A percentile compares a stretch with the other conserved stretches of the same genome.
Evolutionary conservation across 1,284 basidiomycete species (phyloP).

Genomic region (Termitomyces sp.): DNA sequence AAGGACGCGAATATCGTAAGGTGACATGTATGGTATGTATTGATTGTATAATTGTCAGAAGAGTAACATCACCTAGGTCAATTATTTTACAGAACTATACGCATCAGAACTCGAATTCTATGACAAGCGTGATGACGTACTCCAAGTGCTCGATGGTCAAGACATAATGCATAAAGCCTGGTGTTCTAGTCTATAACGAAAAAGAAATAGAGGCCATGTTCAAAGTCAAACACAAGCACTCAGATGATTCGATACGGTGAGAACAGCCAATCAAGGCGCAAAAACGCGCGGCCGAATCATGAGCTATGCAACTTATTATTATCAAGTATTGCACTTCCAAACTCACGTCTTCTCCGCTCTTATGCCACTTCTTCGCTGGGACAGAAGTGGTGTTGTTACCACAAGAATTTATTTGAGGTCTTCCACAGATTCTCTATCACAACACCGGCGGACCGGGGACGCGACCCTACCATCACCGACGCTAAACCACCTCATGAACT

Average conservation of each 20-base stretch:
- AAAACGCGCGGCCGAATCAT: conserved; percentile 9
- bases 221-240: not conserved
- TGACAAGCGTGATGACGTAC: not conserved
- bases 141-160: not conserved
- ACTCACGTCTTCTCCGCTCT: conserved; percentile 11
- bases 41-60: too few species aligned
- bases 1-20: not conserved
- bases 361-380: conserved; percentile 5
- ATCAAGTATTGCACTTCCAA: conserved; percentile 7
- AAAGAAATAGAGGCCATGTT: not conserved
- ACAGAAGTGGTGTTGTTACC: conserved; percentile 7
- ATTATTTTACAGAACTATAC: not conserved
- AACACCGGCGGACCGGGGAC: not conserved
- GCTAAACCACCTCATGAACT: not conserved
- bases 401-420: not conserved
- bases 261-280: too few species aligned
- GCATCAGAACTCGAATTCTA: not conserved
- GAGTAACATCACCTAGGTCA: too few species aligned
- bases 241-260: not conserved
- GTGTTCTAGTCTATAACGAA: not conserved
- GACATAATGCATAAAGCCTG: not conserved
- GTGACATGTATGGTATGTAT: not conserved
- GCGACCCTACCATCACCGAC: not conserved
- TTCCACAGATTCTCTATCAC: not conserved
- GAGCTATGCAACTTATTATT: conserved; percentile 5